Evolutionary conservation across 1,284 basidiomycete species (phyloP).

Genomic region (Polyporus tsugae): DNA sequence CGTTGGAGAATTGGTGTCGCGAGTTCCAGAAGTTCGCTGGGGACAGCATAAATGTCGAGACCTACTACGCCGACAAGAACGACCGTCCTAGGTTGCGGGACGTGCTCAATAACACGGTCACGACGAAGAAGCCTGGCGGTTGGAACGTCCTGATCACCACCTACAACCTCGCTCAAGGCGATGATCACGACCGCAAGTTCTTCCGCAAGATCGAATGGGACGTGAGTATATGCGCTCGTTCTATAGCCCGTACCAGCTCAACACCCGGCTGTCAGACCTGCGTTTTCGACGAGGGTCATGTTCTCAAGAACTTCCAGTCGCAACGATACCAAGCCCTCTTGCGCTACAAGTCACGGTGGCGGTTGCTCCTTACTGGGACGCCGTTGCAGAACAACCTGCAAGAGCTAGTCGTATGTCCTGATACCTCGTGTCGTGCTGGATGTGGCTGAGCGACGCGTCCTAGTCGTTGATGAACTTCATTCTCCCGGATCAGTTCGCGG

Average conservation of each 20-base stretch:
- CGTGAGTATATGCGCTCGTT: slow-evolving; percentile 54
- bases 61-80: slow-evolving; percentile 94
- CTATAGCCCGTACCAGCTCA: neutral
- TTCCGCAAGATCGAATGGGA: slow-evolving; percentile 94
- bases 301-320: slow-evolving; percentile 96
- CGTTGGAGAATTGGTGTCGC: slow-evolving; percentile 97
- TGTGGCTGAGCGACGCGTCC: slow-evolving; percentile 18
- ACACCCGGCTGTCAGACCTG: slow-evolving; percentile 65
- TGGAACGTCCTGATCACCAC: slow-evolving; percentile 97
- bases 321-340: slow-evolving; percentile 93
- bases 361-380: slow-evolving; percentile 94
- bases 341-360: slow-evolving; percentile 88
- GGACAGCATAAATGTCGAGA: slow-evolving; percentile 78
- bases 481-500: slow-evolving; percentile 88
- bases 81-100: slow-evolving; percentile 85
- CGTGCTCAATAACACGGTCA: slow-evolving; percentile 56
- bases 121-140: slow-evolving; percentile 55
- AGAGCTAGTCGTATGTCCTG: slow-evolving; percentile 87
- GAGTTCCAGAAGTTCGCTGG: slow-evolving; percentile 95
- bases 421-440: neutral
- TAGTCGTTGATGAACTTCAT: slow-evolving; percentile 99
- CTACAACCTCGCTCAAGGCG: slow-evolving; percentile 93
- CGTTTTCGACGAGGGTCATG: slow-evolving; percentile 95
- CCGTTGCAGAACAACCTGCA: slow-evolving; percentile 93
- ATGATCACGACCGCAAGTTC: slow-evolving; percentile 90